Conservation (phyloP, 179 eudicot genomes). For the Pouteria campechiana region DNA sequence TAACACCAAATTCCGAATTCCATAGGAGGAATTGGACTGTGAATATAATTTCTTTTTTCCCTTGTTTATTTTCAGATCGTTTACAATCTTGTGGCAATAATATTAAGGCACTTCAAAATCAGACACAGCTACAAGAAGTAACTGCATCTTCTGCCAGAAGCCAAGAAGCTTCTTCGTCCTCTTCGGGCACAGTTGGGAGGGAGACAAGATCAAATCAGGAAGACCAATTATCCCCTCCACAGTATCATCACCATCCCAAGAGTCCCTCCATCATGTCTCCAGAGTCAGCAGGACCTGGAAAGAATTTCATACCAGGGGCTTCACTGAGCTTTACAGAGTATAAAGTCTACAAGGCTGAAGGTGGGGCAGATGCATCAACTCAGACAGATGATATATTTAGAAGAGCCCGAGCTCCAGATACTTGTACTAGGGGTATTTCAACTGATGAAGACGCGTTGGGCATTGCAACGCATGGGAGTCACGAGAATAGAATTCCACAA, state of each 20-base stretch:
- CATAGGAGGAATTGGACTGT: no score
- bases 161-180: slow-evolving; percentile 65
- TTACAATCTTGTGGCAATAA: slow-evolving; percentile 48
- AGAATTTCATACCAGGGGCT: slow-evolving; percentile 49
- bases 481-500: slow-evolving; percentile 9
- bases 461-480: slow-evolving; percentile 18
- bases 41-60: no score
- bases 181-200: slow-evolving; percentile 56
- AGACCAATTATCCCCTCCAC: slow-evolving; percentile 63
- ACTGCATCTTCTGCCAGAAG: slow-evolving; percentile 63
- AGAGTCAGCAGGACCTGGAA: slow-evolving; percentile 51
- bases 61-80: slow-evolving; percentile 30
- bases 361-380: slow-evolving; percentile 82
- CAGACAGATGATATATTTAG: slow-evolving; percentile 64
- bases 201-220: slow-evolving; percentile 51
- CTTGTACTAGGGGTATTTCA: slow-evolving; percentile 75
- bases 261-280: slow-evolving; percentile 59
- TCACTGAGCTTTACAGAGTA: slow-evolving; percentile 64
- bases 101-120: slow-evolving; percentile 40
- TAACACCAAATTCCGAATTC: no score
- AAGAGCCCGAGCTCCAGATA: slow-evolving; percentile 32
- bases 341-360: slow-evolving; percentile 49
- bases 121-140: slow-evolving; percentile 67
- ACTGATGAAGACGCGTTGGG: slow-evolving; percentile 62
- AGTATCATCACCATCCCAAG: slow-evolving; percentile 36